Conservation (phyloP, 371 early-diverging fungal species). For the Smittium culicis region DNA sequence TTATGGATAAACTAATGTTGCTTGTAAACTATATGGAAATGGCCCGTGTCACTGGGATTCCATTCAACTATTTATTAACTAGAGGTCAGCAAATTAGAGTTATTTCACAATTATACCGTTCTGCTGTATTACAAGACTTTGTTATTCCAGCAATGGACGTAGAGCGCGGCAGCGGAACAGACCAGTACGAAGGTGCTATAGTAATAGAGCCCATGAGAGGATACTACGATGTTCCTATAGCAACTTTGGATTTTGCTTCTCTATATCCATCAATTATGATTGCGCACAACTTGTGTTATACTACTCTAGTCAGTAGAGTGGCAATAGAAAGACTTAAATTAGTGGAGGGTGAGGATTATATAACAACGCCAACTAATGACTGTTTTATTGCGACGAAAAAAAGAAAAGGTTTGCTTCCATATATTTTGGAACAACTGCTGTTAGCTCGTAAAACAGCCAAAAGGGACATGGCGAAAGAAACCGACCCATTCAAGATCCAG, state of each 20-base stretch:
- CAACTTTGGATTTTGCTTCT: constrained; percentile 98
- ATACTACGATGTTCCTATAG: constrained; percentile 92
- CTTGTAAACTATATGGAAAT: constrained; percentile 98
- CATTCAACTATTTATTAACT: constrained; percentile 89
- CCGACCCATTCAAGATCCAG: constrained; percentile 82
- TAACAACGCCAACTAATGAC: constrained; percentile 79
- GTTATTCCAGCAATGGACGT: constrained; percentile 84
- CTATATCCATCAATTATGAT: constrained; percentile 99
- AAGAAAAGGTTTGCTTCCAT: constrained; percentile 88
- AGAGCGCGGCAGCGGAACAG: constrained; percentile 49
- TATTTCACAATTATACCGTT: constrained; percentile 89
- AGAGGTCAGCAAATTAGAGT: constrained; percentile 98
- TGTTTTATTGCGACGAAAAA: constrained; percentile 59
- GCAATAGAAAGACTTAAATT: constrained; percentile 48
- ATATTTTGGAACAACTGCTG: constrained; percentile 86
- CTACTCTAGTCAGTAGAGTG: constrained; percentile 62
- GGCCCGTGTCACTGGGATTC: constrained; percentile 96
- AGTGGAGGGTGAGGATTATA: constrained; percentile 66
- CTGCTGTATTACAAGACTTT: constrained; percentile 68
- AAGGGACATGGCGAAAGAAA: constrained; percentile 82
- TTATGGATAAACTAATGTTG: constrained; percentile 96
- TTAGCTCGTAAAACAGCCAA: constrained; percentile 93
- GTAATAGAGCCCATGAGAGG: constrained; percentile 98
- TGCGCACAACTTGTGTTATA: constrained; percentile 99
- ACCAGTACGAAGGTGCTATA: constrained; percentile 97